Evolutionary conservation across 192 early-diverging fungal species (phyloP).

Genomic region (Coemansia aciculifera): DNA sequence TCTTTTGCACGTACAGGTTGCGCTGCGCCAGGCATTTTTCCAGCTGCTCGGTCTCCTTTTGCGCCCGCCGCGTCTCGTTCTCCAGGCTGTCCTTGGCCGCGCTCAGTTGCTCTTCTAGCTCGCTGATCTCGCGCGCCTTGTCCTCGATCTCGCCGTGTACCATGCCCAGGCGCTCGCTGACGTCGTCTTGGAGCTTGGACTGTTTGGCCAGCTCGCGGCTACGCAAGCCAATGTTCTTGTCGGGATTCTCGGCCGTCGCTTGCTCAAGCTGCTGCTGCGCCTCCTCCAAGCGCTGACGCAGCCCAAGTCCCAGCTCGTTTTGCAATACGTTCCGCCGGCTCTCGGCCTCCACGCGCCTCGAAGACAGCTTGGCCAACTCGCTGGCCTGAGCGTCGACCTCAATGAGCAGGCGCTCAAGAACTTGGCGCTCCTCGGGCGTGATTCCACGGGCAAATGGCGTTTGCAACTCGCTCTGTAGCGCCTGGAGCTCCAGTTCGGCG

Average conservation of each 20-base stretch:
- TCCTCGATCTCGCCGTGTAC: conserved; percentile 46
- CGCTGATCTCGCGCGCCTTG: conserved; percentile 44
- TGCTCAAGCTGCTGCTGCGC: conserved; percentile 64
- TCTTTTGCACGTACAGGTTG: conserved; percentile 74
- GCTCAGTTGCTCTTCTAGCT: conserved; percentile 52
- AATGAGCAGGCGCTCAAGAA: conserved; percentile 53
- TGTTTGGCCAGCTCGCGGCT: conserved; percentile 43
- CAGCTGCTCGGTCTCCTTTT: conserved; percentile 47
- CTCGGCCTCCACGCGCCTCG: conserved; percentile 65
- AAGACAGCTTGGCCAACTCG: conserved; percentile 58
- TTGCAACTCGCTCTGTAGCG: conserved; percentile 62
- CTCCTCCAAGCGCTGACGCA: conserved; percentile 69
- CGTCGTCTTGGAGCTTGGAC: conserved; percentile 27
- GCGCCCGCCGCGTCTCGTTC: conserved; percentile 33
- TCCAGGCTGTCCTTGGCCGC: conserved; percentile 32
- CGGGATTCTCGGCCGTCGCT: conserved; percentile 50
- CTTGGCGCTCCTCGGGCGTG: conserved; percentile 57
- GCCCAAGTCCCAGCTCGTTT: conserved; percentile 69
- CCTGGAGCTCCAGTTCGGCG: conserved; percentile 52
- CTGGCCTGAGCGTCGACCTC: conserved; percentile 61
- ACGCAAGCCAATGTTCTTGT: conserved; percentile 40
- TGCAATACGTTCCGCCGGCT: conserved; percentile 69
- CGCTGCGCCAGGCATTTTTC: conserved; percentile 77
- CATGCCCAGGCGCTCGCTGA: conserved; percentile 27
- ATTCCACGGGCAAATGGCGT: conserved; percentile 60